Conservation (phyloP, 2,329 filamentous ascomycete genomes). For the Colletotrichum musae region DNA sequence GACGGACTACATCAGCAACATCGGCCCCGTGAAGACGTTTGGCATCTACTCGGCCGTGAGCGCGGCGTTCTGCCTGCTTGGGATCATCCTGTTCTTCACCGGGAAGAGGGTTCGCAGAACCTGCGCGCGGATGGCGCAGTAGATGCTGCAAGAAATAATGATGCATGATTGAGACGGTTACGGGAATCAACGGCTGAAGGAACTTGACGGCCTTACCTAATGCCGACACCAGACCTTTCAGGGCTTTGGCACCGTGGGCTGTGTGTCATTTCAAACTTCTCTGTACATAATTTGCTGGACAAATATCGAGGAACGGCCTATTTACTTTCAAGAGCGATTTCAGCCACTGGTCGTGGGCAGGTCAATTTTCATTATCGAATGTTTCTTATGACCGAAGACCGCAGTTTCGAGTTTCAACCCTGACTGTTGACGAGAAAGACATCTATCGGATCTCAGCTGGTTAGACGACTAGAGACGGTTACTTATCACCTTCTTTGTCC, state of each 20-base stretch:
- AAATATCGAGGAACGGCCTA: background rate
- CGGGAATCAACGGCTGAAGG: background rate
- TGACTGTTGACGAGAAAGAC: no score
- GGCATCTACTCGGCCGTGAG: conserved; percentile 35
- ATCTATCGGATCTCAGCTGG: no score
- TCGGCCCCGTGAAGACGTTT: conserved; percentile 33
- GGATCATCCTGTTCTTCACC: conserved; percentile 25
- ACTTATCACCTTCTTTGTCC: no score
- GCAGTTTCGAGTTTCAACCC: no score
- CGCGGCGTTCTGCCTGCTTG: conserved; percentile 29
- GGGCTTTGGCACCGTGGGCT: background rate
- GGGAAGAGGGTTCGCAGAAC: conserved; percentile 23
- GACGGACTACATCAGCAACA: conserved; percentile 41
- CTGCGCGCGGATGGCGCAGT: conserved; percentile 21
- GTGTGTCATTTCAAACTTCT: background rate
- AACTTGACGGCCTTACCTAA: background rate
- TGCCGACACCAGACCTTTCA: background rate
- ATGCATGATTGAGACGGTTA: background rate
- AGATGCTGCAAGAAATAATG: background rate
- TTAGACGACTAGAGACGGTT: no score
- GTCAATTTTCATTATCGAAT: no score
- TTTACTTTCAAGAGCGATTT: background rate
- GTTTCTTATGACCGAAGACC: no score
- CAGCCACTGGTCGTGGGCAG: background rate
- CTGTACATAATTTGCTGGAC: background rate